Percentiles rank a stretch among this genome's conserved stretches.
Conservation (phyloP, 2,329 filamentous ascomycete genomes). For the Claviceps sp. region DNA sequence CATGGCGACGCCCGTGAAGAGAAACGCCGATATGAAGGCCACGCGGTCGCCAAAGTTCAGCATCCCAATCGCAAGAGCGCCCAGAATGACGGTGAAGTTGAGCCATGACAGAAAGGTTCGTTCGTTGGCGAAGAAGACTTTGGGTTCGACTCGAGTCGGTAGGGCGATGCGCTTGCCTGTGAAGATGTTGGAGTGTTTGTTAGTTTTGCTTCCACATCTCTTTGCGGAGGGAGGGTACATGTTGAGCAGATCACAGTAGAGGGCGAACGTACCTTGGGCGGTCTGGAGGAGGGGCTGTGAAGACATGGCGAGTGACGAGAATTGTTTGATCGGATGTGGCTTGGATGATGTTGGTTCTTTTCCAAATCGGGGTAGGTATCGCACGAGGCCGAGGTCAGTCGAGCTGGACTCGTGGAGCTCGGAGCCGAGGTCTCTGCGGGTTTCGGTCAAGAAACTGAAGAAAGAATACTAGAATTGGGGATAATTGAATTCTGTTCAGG, state of each 20-base stretch:
- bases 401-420: neutral
- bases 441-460: neutral
- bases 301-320: constrained; percentile 55
- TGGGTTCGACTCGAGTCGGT: constrained; percentile 93
- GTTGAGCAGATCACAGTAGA: neutral
- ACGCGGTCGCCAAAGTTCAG: constrained; percentile 95
- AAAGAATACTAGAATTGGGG: neutral
- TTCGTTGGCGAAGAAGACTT: constrained; percentile 99
- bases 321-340: neutral
- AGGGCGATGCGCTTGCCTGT: constrained; percentile 95
- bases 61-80: constrained; percentile 89
- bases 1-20: constrained; percentile 93
- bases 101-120: constrained; percentile 98
- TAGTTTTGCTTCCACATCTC: constrained; percentile 3
- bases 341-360: neutral
- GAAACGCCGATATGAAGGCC: constrained; percentile 82
- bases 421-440: neutral
- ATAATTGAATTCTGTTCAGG: neutral
- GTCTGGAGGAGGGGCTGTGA: constrained; percentile 92
- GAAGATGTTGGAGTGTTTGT: constrained; percentile 6
- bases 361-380: neutral
- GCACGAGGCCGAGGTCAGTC: neutral
- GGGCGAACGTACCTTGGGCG: constrained; percentile 56
- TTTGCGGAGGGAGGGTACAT: neutral
- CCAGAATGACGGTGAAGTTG: constrained; percentile 98